Percentiles rank a stretch among this genome's conserved stretches.
phyloP scores from a whole-genome alignment of 2,329 filamentous ascomycete genomes.

The Aspergillus udagawae region DNA sequence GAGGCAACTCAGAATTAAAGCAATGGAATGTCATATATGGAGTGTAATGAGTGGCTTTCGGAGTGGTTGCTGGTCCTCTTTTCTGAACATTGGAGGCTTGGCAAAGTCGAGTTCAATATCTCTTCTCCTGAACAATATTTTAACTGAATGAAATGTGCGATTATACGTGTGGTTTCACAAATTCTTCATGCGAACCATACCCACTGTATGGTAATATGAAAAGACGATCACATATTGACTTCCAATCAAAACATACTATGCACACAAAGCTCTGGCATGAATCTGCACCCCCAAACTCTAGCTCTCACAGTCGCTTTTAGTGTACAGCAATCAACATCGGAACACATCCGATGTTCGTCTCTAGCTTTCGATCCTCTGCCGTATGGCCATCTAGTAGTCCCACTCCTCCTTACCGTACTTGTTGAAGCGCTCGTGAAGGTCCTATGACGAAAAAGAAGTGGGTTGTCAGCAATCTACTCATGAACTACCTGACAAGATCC shows the following conservation, averaged over 20 bases:
- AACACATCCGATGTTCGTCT: slow-evolving; percentile 10
- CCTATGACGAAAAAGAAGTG: slow-evolving; percentile 45
- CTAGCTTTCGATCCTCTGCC: slow-evolving; percentile 8
- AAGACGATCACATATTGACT: slow-evolving; percentile 26
- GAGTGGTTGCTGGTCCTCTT: slow-evolving; percentile 1
- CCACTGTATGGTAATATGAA: slow-evolving; percentile 11
- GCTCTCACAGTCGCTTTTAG: slow-evolving; percentile 26
- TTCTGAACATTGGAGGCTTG: not conserved
- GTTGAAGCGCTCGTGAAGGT: slow-evolving; percentile 96
- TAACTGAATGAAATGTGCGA: slow-evolving; percentile 16
- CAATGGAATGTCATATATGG: slow-evolving; percentile 3
- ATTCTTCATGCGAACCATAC: not conserved
- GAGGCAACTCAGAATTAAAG: slow-evolving; percentile 40
- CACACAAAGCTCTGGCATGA: slow-evolving; percentile 29
- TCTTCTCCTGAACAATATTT: slow-evolving; percentile 11
- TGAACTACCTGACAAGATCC: not conserved
- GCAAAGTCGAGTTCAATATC: slow-evolving; percentile 13
- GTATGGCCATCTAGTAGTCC: slow-evolving; percentile 31
- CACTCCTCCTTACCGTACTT: slow-evolving; percentile 98
- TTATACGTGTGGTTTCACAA: slow-evolving; percentile 15
- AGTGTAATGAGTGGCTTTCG: slow-evolving; percentile 17
- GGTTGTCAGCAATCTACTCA: slow-evolving; percentile 5
- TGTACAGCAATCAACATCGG: slow-evolving; percentile 28
- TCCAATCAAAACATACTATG: slow-evolving; percentile 30
- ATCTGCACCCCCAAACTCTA: slow-evolving; percentile 19